Conservation (phyloP, 2,329 filamentous ascomycete genomes). For the Fusarium redolens region DNA sequence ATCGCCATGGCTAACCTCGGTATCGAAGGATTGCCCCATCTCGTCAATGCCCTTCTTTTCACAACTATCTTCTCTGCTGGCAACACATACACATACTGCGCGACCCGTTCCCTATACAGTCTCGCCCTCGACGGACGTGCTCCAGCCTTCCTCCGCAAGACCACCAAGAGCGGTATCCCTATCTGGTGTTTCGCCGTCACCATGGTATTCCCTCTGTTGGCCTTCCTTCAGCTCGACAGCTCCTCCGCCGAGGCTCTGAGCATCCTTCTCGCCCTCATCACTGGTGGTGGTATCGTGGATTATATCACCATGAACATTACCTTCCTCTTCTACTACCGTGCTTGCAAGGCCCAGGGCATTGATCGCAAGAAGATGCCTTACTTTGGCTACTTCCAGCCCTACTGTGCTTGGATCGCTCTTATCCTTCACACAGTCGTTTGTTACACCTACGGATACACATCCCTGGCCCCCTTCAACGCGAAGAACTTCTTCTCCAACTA, state of each 20-base stretch:
- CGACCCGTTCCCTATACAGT: conserved; percentile 66
- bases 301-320: conserved; percentile 66
- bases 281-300: conserved; percentile 61
- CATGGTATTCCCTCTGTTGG: conserved; percentile 59
- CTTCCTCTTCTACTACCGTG: conserved; percentile 68
- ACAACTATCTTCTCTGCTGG: conserved; percentile 58
- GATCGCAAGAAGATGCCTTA: conserved; percentile 62
- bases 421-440: conserved; percentile 45
- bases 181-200: conserved; percentile 61
- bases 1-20: conserved; percentile 38
- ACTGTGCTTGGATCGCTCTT: conserved; percentile 33
- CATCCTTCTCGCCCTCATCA: conserved; percentile 60
- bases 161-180: conserved; percentile 65
- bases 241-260: conserved; percentile 55
- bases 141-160: conserved; percentile 61
- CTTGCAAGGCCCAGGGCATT: conserved; percentile 59
- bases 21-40: conserved; percentile 59
- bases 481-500: conserved; percentile 60
- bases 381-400: conserved; percentile 52
- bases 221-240: conserved; percentile 58
- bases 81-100: conserved; percentile 51
- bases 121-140: conserved; percentile 66
- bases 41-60: conserved; percentile 62
- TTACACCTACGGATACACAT: conserved; percentile 62
- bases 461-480: conserved; percentile 62